A percentile compares a stretch with the other conserved stretches of the same genome.
These are phyloP conservation scores for Trichomonas vaginalis DNA, from an alignment of 208 protist genomes.

Conservation along the genomic window DNA sequence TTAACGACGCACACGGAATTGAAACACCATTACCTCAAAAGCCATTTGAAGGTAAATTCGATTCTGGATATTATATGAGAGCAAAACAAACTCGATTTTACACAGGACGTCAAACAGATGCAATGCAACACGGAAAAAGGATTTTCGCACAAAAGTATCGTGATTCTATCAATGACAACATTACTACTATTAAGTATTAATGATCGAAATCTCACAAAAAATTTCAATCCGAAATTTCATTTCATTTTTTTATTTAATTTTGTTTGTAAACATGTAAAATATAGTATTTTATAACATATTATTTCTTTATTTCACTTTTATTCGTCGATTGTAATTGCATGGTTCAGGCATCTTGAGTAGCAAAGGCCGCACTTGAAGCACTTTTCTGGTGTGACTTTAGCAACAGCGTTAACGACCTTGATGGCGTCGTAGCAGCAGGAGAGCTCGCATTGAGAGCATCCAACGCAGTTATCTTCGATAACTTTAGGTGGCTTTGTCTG, in stretches of 20 bases:
- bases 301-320: not conserved
- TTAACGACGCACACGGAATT: not conserved
- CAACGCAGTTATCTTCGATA: not conserved
- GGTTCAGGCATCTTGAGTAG: not conserved
- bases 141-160: not conserved
- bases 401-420: not conserved
- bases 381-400: too few species aligned
- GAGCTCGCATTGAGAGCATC: not conserved
- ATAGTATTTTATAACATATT: not conserved
- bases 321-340: not conserved
- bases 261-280: not conserved
- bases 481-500: not conserved
- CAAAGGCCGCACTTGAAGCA: conserved; percentile 13
- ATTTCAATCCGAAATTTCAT: not conserved
- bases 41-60: not conserved
- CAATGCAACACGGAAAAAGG: not conserved
- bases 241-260: not conserved
- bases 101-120: not conserved
- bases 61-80: not conserved
- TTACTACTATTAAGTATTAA: not conserved
- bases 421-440: not conserved
- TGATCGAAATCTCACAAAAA: too few species aligned
- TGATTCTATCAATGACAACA: not conserved
- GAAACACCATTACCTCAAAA: not conserved
- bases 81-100: not conserved